Percentiles rank a stretch among this genome's conserved stretches.
These are phyloP conservation scores for Aphanomyces euteiches DNA, from an alignment of 352 stramenopile species.

Conservation along the genomic window DNA sequence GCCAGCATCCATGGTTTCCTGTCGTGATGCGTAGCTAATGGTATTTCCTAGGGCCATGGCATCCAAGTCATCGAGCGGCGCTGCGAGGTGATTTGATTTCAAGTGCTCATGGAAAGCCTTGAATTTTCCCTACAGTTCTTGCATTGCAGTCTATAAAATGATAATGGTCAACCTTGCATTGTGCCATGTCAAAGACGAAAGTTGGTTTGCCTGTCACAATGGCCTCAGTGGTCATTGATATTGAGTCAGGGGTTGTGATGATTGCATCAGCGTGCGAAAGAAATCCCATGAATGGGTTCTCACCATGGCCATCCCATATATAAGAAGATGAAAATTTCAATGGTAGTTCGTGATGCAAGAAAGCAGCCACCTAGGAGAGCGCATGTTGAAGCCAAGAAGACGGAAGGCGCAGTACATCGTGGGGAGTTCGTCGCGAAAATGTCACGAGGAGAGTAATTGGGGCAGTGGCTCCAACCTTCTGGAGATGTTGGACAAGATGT, in stretches of 20 bases:
- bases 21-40: neutral
- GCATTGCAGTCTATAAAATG: neutral
- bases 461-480: neutral
- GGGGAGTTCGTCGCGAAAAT: constrained; percentile 61
- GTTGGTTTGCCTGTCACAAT: constrained; percentile 52
- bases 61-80: neutral
- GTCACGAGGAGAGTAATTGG: constrained; percentile 48
- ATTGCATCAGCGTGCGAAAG: constrained; percentile 47
- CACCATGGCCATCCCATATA: constrained; percentile 45
- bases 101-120: neutral
- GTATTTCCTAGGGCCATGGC: neutral
- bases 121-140: constrained; percentile 8
- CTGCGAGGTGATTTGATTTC: neutral
- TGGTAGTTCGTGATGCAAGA: constrained; percentile 37
- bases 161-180: constrained; percentile 39
- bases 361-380: constrained; percentile 36
- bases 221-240: constrained; percentile 80
- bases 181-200: constrained; percentile 46
- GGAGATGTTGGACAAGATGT: neutral
- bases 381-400: neutral
- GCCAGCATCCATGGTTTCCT: neutral
- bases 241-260: constrained; percentile 70
- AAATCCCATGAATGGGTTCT: constrained; percentile 64
- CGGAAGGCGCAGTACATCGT: neutral
- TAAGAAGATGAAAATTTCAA: constrained; percentile 40